A percentile compares a stretch with the other conserved stretches of the same genome.
These are phyloP conservation scores for Candida krabiensis DNA, from an alignment of 805 yeast species.

Conservation along the genomic window DNA sequence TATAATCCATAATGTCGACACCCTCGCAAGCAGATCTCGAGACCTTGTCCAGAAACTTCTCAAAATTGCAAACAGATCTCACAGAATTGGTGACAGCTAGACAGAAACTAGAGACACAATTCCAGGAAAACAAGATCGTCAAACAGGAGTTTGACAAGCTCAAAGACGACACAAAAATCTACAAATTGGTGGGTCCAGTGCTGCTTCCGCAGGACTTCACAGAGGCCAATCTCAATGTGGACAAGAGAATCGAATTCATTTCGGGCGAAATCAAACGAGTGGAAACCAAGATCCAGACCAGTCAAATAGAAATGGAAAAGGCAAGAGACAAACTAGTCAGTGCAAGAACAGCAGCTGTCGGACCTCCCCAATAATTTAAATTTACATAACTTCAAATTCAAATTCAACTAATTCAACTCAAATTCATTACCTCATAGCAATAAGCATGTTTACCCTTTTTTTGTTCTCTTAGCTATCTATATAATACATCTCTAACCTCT, in stretches of 20 bases:
- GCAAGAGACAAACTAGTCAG: slow-evolving; percentile 47
- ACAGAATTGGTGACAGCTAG: slow-evolving; percentile 65
- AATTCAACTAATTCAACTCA: too few relatives aligned
- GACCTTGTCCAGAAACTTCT: slow-evolving; percentile 23
- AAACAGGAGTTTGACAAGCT: slow-evolving; percentile 66
- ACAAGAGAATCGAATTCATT: slow-evolving; percentile 87
- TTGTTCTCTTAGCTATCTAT: too few relatives aligned
- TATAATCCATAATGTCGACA: too few relatives aligned
- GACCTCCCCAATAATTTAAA: slow-evolving; percentile 3
- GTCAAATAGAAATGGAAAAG: slow-evolving; percentile 56
- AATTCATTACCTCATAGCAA: too few relatives aligned
- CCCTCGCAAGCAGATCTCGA: slow-evolving; percentile 17
- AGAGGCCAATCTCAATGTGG: slow-evolving; percentile 84
- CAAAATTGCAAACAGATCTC: slow-evolving; percentile 28
- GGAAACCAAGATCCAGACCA: slow-evolving; percentile 63
- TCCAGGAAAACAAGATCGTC: slow-evolving; percentile 91
- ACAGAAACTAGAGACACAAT: slow-evolving; percentile 88
- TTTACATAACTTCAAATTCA: too few relatives aligned
- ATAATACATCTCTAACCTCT: slow-evolving; percentile 45
- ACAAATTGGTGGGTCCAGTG: slow-evolving; percentile 89
- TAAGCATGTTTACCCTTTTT: too few relatives aligned
- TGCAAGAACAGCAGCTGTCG: slow-evolving; percentile 16
- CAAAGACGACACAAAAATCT: slow-evolving; percentile 71
- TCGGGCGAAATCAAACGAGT: slow-evolving; percentile 73
- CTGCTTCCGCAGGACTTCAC: slow-evolving; percentile 81